Evolutionary conservation across 306 rosid genomes (phyloP).

Genomic region (Rosa multiflora): DNA sequence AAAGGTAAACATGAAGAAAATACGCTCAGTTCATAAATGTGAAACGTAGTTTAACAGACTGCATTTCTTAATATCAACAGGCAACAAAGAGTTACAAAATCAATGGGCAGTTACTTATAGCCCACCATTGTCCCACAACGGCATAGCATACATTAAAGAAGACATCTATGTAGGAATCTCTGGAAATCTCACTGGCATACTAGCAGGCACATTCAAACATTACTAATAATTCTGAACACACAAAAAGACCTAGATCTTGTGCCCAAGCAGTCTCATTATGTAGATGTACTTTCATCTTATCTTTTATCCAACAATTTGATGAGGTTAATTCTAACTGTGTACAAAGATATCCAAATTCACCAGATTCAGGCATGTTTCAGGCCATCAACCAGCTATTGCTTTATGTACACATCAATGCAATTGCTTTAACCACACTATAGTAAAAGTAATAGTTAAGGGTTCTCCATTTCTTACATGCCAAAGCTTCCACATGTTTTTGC

Average conservation of each 20-base stretch:
- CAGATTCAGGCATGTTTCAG: neutral
- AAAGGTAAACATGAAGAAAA: neutral
- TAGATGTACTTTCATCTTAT: neutral
- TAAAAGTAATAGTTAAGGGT: neutral
- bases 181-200: neutral
- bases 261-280: neutral
- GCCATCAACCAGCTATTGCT: neutral
- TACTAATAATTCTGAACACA: neutral
- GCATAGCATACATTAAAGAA: neutral
- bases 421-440: neutral
- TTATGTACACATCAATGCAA: neutral
- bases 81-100: neutral
- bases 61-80: neutral
- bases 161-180: neutral
- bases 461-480: neutral
- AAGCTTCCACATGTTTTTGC: neutral
- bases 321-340: neutral
- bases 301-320: neutral
- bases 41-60: neutral
- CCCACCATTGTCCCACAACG: neutral
- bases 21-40: conserved; percentile 1
- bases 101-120: neutral
- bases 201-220: neutral
- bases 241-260: neutral
- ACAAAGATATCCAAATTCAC: neutral